phyloP scores from a whole-genome alignment of 2,329 filamentous ascomycete genomes.

The Chaetomium sp. region DNA sequence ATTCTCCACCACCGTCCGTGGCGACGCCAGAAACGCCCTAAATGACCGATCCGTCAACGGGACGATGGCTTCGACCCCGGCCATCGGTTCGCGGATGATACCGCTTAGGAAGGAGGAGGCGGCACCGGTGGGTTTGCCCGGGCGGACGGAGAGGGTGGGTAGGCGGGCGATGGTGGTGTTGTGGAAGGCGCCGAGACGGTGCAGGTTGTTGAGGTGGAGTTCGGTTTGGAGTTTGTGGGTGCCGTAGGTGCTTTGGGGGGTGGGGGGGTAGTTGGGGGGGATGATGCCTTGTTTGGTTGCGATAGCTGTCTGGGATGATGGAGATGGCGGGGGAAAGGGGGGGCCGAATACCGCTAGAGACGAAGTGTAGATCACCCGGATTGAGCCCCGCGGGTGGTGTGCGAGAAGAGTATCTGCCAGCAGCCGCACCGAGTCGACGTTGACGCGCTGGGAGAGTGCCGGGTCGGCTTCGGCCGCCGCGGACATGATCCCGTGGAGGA shows the following conservation, averaged over 20 bases:
- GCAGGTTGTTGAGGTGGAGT: conserved; percentile 56
- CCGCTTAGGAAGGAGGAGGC: conserved; percentile 59
- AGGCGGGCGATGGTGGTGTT: conserved; percentile 53
- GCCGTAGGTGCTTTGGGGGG: conserved; percentile 57
- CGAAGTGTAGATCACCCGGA: conserved; percentile 54
- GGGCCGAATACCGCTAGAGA: conserved; percentile 59
- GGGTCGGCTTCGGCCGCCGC: conserved; percentile 56
- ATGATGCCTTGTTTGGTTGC: conserved; percentile 27
- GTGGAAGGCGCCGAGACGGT: conserved; percentile 47
- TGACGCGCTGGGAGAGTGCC: conserved; percentile 52
- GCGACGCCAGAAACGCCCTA: conserved; percentile 48
- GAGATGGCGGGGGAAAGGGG: conserved; percentile 39
- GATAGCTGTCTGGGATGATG: background rate
- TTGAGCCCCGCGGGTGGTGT: conserved; percentile 35
- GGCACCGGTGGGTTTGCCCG: conserved; percentile 52
- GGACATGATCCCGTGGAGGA: conserved; percentile 64
- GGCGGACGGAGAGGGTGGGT: conserved; percentile 55
- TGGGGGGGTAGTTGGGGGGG: conserved; percentile 45
- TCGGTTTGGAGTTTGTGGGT: conserved; percentile 58
- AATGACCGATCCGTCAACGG: conserved; percentile 46
- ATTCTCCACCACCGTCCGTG: conserved; percentile 46
- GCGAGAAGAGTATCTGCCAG: conserved; percentile 42
- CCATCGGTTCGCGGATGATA: conserved; percentile 58
- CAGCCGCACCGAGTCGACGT: conserved; percentile 53
- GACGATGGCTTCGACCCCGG: conserved; percentile 46